Evolutionary conservation across 495 filamentous ascomycete genomes (phyloP).

Genomic region (Rhypophila decipiens): DNA sequence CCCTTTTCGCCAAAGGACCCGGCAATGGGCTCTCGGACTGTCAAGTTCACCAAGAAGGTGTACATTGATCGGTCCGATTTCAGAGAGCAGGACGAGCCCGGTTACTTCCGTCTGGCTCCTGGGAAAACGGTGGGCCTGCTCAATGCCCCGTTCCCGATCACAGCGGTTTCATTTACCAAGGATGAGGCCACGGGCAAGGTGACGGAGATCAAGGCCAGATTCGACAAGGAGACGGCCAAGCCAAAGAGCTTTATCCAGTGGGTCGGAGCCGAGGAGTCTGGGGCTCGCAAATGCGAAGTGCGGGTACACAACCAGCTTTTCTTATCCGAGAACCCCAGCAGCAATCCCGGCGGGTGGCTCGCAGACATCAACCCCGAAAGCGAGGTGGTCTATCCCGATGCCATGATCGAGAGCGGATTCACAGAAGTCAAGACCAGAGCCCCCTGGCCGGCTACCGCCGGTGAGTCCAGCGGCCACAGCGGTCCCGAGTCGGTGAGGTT

Average conservation of each 20-base stretch:
- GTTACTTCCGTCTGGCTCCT: slow-evolving; percentile 91
- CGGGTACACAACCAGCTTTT: slow-evolving; percentile 80
- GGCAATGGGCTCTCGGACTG: slow-evolving; percentile 49
- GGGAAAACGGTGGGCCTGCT: slow-evolving; percentile 85
- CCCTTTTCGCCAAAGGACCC: slow-evolving; percentile 74
- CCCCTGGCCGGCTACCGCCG: slow-evolving; percentile 76
- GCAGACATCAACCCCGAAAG: slow-evolving; percentile 81
- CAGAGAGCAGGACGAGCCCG: slow-evolving; percentile 72
- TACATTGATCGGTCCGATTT: slow-evolving; percentile 95
- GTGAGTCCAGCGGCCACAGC: slow-evolving; percentile 51
- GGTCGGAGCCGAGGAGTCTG: slow-evolving; percentile 61
- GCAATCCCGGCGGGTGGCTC: slow-evolving; percentile 67
- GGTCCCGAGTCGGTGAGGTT: slow-evolving; percentile 76
- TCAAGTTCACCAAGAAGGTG: slow-evolving; percentile 77
- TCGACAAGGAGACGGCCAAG: slow-evolving; percentile 65
- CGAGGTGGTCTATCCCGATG: slow-evolving; percentile 69
- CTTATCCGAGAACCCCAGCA: slow-evolving; percentile 71
- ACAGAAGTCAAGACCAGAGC: slow-evolving; percentile 66
- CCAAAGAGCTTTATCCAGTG: slow-evolving; percentile 91
- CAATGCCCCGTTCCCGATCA: slow-evolving; percentile 77
- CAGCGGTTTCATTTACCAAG: slow-evolving; percentile 67
- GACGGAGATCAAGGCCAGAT: slow-evolving; percentile 60
- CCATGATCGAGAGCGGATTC: slow-evolving; percentile 80
- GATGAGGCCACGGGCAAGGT: slow-evolving; percentile 62
- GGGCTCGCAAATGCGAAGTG: slow-evolving; percentile 67